phyloP scores from a whole-genome alignment of 352 stramenopile genomes.

The Hyaloperonospora brassicae region DNA sequence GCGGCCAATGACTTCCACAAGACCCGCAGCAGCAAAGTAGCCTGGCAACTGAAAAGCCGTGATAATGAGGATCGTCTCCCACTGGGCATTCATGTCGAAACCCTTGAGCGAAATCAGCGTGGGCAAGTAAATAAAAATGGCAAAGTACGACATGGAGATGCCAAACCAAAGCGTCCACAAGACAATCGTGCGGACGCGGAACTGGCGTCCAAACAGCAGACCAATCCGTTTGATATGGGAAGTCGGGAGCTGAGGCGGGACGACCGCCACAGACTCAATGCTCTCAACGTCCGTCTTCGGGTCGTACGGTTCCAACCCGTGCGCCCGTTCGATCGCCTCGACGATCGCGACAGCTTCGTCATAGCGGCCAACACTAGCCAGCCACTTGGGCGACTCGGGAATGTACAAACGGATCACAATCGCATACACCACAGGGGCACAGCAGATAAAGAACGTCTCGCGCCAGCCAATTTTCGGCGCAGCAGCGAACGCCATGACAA shows the following conservation, averaged over 20 bases:
- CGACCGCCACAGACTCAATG: constrained; percentile 1
- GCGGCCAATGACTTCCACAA: constrained; percentile 51
- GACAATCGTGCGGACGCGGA: constrained; percentile 43
- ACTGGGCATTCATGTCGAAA: constrained; percentile 53
- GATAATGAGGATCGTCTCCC: constrained; percentile 48
- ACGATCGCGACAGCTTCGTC: constrained; percentile 54
- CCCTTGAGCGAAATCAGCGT: constrained; percentile 43
- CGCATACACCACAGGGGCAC: constrained; percentile 43
- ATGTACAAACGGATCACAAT: constrained; percentile 42
- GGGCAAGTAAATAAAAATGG: constrained; percentile 60
- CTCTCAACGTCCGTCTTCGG: constrained; percentile 32
- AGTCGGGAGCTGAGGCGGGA: constrained; percentile 24
- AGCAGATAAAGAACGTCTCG: constrained; percentile 49
- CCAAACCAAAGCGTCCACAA: constrained; percentile 63
- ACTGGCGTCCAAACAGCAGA: constrained; percentile 46
- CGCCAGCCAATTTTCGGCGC: constrained; percentile 51
- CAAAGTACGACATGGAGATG: constrained; percentile 67
- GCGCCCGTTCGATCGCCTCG: constrained; percentile 40
- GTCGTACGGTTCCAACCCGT: constrained; percentile 37
- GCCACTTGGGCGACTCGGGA: constrained; percentile 66
- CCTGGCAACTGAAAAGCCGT: constrained; percentile 55
- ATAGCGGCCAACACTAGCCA: constrained; percentile 54
- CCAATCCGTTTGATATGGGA: constrained; percentile 46
- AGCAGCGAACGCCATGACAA: constrained; percentile 40
- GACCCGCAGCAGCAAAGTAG: constrained; percentile 42